Percentiles rank a stretch among this genome's conserved stretches.
Conservation (phyloP, 129 eudicot genomes). For the Ambrosia trifida region DNA sequence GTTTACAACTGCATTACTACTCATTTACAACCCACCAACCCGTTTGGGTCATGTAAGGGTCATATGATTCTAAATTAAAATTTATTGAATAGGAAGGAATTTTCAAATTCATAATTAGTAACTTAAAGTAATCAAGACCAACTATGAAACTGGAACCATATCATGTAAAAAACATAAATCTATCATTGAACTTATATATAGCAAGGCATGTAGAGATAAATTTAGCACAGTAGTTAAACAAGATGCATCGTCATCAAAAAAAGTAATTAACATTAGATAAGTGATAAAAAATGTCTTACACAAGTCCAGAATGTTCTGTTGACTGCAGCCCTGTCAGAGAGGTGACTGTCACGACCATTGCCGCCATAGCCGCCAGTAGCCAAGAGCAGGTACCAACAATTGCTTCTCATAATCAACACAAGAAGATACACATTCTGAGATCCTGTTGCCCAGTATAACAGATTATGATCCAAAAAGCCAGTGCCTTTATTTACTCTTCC, state of each 20-base stretch:
- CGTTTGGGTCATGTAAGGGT: too few species aligned
- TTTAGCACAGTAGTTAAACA: slow-evolving; percentile 37
- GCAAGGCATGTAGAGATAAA: slow-evolving; percentile 45
- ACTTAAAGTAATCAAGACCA: neutral
- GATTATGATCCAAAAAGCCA: slow-evolving; percentile 15
- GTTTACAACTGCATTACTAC: too few species aligned
- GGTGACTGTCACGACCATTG: slow-evolving; percentile 11
- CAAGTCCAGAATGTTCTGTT: slow-evolving; percentile 14
- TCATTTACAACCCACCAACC: too few species aligned
- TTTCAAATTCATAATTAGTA: neutral
- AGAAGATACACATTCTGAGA: slow-evolving; percentile 14
- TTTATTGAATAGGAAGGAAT: neutral
- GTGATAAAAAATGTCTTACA: slow-evolving; percentile 10
- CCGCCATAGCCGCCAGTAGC: neutral
- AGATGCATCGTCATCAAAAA: slow-evolving; percentile 19
- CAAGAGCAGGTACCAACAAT: slow-evolving; percentile 7
- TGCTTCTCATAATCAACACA: slow-evolving; percentile 18
- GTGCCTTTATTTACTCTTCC: too few species aligned
- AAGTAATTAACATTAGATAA: slow-evolving; percentile 11
- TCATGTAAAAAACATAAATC: neutral
- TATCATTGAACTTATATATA: neutral
- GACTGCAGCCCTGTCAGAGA: slow-evolving; percentile 23
- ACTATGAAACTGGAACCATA: slow-evolving; percentile 3
- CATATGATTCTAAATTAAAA: neutral
- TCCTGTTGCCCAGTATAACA: neutral